phyloP scores from a whole-genome alignment of 306 rosid genomes.

The Castanea sativa region DNA sequence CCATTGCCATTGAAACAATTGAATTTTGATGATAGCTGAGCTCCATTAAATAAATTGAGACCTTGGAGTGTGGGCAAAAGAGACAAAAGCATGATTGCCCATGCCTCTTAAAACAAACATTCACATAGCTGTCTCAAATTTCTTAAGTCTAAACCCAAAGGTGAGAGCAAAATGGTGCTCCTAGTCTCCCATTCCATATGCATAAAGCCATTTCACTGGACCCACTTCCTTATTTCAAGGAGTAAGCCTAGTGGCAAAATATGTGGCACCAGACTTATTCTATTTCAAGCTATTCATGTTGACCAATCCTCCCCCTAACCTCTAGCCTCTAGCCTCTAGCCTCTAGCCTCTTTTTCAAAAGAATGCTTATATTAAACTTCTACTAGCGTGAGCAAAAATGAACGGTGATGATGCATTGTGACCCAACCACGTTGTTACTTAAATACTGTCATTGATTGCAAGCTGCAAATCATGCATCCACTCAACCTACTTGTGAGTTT shows the following conservation, averaged over 20 bases:
- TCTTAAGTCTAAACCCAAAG: no score
- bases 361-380: not conserved
- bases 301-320: not conserved
- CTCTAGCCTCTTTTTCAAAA: not conserved
- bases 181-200: no score
- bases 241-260: no score
- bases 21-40: no score
- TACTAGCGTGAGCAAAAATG: not conserved
- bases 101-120: no score
- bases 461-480: not conserved
- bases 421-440: not conserved
- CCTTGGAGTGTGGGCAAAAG: no score
- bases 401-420: not conserved
- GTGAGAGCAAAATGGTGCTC: no score
- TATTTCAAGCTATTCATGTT: not conserved
- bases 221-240: not conserved
- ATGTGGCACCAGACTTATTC: no score
- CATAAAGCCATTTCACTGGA: not conserved
- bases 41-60: no score
- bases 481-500: constrained; percentile 10
- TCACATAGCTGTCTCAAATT: no score
- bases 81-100: no score
- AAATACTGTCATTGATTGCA: not conserved
- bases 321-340: not conserved
- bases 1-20: no score